Base-by-base conservation (phyloP, 257 asterid genomes). In the Nicotiana sylvestris region DNA sequence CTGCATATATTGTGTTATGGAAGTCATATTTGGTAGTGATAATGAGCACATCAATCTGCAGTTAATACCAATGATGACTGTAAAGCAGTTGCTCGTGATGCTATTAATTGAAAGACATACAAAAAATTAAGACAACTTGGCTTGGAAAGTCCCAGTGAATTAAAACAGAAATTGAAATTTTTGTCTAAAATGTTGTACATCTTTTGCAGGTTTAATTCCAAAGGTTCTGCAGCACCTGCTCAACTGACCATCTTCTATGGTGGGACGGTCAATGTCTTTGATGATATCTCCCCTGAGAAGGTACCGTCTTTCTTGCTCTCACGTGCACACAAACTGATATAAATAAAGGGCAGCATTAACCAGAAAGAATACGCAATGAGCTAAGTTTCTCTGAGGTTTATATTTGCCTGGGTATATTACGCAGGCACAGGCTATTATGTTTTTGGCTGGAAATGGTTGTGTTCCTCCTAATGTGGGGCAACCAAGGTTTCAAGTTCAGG, bases 401-500 rank as follows among this genome's bases (percentile, higher is more conserved):
- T 58, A 2, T 18, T 62, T 77, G 32, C 12, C 27, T 12, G 70
- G 81, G 51, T 17, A 32, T 2, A 77, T 55, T 82, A 80, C 43
- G 27, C 94, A 93, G 98, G 98, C 97, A 80, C 96, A 93, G 86
- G 96, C 97, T 37, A 92, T 93, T 78, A 90, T 95, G 86, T 72
- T 91, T 83, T 82, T 95, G 88, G 98, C 98, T 72, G 95, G 94
- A 83, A 89, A 72, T 65, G 85, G 87, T 21, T 87, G 78, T 27
- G 66, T 79, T 33, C 51, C 85, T 9, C 55, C 91, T 35, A 87
- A 83, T 81, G 43, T 84, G 88, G 79, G 88, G 21, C 94, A 88
- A 77, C 25, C 92, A 30, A 86, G 88, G 79, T 84, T 61, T 81
- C 87, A 87, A 56, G 57, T 83, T 85, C 90, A 82, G 79, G 76